Conservation (phyloP, 495 filamentous ascomycete genomes). For the Ascodesmis nigricans region DNA sequence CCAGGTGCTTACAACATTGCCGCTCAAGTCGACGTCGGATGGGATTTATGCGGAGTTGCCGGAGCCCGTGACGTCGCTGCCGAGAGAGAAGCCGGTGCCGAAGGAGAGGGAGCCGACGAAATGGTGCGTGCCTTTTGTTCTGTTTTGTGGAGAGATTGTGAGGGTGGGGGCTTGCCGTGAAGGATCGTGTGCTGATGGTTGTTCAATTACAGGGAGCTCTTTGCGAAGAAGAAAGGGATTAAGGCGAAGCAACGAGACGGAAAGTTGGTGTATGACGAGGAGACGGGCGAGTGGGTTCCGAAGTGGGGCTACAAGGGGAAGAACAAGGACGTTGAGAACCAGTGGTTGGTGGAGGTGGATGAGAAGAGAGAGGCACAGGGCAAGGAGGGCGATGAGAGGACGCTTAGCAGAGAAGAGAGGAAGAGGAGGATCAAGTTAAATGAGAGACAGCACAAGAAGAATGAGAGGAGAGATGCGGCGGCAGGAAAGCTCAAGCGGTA, state of each 20-base stretch:
- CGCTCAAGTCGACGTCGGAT: conserved; percentile 39
- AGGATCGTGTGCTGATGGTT: conserved; percentile 3
- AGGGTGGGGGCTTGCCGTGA: background rate
- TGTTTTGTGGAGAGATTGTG: background rate
- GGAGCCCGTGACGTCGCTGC: conserved; percentile 39
- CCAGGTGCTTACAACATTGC: conserved; percentile 66
- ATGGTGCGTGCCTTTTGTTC: conserved; percentile 30
- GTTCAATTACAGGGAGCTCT: conserved; percentile 34
- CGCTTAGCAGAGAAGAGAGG: conserved; percentile 37
- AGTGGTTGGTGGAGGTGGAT: conserved; percentile 83
- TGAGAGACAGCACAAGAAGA: conserved; percentile 47
- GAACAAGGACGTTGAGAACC: conserved; percentile 53
- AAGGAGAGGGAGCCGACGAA: conserved; percentile 59
- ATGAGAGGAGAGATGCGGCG: conserved; percentile 34
- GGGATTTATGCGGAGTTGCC: conserved; percentile 64
- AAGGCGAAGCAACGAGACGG: conserved; percentile 50
- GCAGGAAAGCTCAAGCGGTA: too few relatives aligned
- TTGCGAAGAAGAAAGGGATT: conserved; percentile 91
- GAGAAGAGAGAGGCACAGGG: conserved; percentile 42
- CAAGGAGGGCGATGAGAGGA: conserved; percentile 36
- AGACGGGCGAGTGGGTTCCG: conserved; percentile 65
- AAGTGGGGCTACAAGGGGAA: conserved; percentile 90
- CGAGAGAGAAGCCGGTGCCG: conserved; percentile 79
- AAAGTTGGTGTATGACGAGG: conserved; percentile 68
- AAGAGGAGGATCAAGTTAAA: conserved; percentile 46